Evolutionary conservation across 805 yeast species (phyloP), one percentile per base, ranked within the genome.

Genomic region (Saccharomyces eubayanus): DNA sequence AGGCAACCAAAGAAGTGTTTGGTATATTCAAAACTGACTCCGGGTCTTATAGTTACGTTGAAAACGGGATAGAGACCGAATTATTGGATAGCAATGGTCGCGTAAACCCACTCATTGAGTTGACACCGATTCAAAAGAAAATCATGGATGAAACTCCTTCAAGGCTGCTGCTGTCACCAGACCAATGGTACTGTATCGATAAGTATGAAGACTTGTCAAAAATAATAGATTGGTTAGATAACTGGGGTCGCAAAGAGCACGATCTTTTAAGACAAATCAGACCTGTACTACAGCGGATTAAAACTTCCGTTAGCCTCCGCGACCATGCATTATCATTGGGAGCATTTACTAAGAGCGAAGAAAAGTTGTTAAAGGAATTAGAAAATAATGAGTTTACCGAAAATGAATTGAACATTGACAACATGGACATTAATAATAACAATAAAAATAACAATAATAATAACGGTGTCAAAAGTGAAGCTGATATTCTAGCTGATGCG

Each of bases 121-220:
- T 66, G n/a, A 55, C 64, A 3, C 68, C 72, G 30, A 57, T 65
- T 30, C 83, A 85, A 62, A 72, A 88, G 48, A 89, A 87, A 63
- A 59, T 81, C 14, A 69, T 85, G 24, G 95, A 86, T 61, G 96
- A 88, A 63, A 71, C 75, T 1, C 80, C 84, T 1, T 80, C 77
- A 53, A 78, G 82, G 5, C 64, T 88, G 24, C 59, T 83, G 9
- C 68, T 76, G 12, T 74, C 78, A 46, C 62, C 57, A 10, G 56
- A 69, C 5, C 79, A 80, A 40, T 90, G 97, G 97, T 79, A 85
- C 52, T 87, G 68, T 60, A 79, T 82, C 58, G 96, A 89, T 59
- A 71, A 65, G 1, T 74, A 77, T 0, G 79, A 76, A n/a, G 84
- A 85, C 43, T 67, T 89, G 31, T 80, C 78, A 1, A 65, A 65